A percentile compares a stretch with the other conserved stretches of the same genome.
Evolutionary conservation across 2,329 filamentous ascomycete genomes (phyloP).

Genomic region (Apiospora kogelbergensis): DNA sequence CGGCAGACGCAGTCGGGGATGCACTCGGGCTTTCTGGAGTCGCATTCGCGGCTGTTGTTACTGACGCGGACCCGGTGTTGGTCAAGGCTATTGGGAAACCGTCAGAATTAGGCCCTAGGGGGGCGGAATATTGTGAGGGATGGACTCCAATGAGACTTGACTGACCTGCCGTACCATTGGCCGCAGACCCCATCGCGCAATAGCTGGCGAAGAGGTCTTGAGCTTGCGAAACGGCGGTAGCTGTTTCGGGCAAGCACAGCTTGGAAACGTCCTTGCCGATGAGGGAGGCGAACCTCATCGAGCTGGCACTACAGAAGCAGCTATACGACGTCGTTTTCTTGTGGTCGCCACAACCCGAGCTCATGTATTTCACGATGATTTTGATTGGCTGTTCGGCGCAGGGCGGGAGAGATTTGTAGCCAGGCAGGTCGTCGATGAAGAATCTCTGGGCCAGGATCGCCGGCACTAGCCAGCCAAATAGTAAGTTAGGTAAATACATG

Average conservation of each 20-base stretch:
- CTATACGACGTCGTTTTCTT: constrained; percentile 4
- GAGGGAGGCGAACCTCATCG: neutral
- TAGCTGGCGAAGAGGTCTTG: neutral
- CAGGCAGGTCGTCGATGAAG: neutral
- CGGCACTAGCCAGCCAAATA: neutral
- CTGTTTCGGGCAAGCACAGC: neutral
- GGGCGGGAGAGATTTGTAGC: neutral
- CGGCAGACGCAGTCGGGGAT: neutral
- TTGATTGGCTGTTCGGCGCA: constrained; percentile 1
- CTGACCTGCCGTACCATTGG: neutral
- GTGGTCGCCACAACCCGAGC: neutral
- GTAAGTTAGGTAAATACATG: neutral
- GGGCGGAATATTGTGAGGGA: neutral
- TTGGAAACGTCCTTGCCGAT: constrained; percentile 4
- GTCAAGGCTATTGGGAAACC: neutral
- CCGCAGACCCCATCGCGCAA: neutral
- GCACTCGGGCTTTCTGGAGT: neutral
- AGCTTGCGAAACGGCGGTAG: neutral
- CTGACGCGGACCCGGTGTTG: neutral
- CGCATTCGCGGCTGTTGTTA: neutral
- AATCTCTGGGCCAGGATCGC: neutral
- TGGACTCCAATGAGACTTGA: neutral
- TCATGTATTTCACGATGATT: constrained; percentile 7
- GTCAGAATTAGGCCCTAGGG: neutral
- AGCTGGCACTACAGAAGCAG: constrained; percentile 10